Evolutionary conservation across 2,329 filamentous ascomycete genomes (phyloP).

Genomic region (Ascochyta viciae-villosae): DNA sequence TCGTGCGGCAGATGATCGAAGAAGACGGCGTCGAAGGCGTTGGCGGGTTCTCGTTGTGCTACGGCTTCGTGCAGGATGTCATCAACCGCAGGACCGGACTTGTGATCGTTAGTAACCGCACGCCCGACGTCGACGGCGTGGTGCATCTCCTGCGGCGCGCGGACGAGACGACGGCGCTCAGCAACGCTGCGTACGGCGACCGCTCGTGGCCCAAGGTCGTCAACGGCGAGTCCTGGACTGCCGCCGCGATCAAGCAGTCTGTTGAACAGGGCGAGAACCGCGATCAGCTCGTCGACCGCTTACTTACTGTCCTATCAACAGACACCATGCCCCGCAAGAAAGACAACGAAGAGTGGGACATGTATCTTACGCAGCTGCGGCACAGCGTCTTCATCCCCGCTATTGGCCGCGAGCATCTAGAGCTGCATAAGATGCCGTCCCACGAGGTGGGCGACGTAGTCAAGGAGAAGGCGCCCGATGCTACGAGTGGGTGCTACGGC

Average conservation of each 20-base stretch:
- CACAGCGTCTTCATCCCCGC: constrained; percentile 68
- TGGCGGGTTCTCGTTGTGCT: constrained; percentile 69
- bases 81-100: constrained; percentile 49
- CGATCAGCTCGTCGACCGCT: constrained; percentile 58
- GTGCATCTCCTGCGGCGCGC: constrained; percentile 58
- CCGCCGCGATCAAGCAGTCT: constrained; percentile 57
- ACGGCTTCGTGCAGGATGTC: constrained; percentile 61
- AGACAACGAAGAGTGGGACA: constrained; percentile 59
- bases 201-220: constrained; percentile 68
- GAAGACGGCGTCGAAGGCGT: constrained; percentile 63
- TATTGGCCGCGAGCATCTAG: constrained; percentile 57
- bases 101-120: constrained; percentile 69
- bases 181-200: constrained; percentile 67
- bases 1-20: constrained; percentile 62
- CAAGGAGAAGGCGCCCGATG: constrained; percentile 42
- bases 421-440: constrained; percentile 46
- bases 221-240: constrained; percentile 62
- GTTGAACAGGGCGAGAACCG: constrained; percentile 53
- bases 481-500: constrained; percentile 63
- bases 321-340: constrained; percentile 63
- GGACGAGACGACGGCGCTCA: constrained; percentile 64
- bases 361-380: constrained; percentile 63
- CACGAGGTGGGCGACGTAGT: constrained; percentile 53
- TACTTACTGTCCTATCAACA: constrained; percentile 60
- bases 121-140: constrained; percentile 58